phyloP scores from a whole-genome alignment of 1,139 yeast genomes.

The Petasospora fabianii region DNA sequence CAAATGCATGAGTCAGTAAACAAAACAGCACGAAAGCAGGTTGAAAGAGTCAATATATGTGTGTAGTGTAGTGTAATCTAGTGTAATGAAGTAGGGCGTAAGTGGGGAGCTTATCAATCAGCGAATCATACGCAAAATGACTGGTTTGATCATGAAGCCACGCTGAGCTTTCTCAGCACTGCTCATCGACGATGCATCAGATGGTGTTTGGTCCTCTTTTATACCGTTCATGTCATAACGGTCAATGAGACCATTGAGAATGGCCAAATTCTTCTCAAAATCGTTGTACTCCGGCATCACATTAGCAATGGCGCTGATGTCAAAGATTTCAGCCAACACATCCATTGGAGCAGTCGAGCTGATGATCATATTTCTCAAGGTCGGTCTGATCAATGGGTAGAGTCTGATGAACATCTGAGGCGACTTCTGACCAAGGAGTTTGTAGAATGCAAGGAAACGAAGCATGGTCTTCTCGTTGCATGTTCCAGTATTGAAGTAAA shows the following conservation, averaged over 20 bases:
- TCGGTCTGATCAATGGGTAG: constrained; percentile 41
- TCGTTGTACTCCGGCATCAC: constrained; percentile 30
- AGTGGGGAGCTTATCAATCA: no score
- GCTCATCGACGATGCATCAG: background rate
- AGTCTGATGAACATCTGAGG: constrained; percentile 41
- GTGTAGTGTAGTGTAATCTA: background rate
- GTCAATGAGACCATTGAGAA: constrained; percentile 25
- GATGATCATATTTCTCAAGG: constrained; percentile 37
- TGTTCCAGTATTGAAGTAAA: constrained; percentile 46
- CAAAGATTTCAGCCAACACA: constrained; percentile 30
- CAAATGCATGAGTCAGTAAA: no score
- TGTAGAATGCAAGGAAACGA: constrained; percentile 50
- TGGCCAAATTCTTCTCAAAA: constrained; percentile 20
- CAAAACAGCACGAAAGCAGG: background rate
- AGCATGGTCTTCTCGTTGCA: constrained; percentile 50
- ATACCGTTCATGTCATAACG: constrained; percentile 32
- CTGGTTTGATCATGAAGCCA: constrained; percentile 9
- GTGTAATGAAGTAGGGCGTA: background rate
- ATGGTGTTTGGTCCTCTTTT: constrained; percentile 19
- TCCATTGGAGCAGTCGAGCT: constrained; percentile 27
- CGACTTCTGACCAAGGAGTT: constrained; percentile 37
- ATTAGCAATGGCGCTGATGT: constrained; percentile 31
- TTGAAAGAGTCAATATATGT: background rate
- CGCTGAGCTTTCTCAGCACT: background rate
- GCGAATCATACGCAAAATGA: constrained; percentile 8